These are phyloP conservation scores for Botrytis squamosa DNA, from an alignment of 2,329 filamentous ascomycete genomes.

Conservation along the genomic window DNA sequence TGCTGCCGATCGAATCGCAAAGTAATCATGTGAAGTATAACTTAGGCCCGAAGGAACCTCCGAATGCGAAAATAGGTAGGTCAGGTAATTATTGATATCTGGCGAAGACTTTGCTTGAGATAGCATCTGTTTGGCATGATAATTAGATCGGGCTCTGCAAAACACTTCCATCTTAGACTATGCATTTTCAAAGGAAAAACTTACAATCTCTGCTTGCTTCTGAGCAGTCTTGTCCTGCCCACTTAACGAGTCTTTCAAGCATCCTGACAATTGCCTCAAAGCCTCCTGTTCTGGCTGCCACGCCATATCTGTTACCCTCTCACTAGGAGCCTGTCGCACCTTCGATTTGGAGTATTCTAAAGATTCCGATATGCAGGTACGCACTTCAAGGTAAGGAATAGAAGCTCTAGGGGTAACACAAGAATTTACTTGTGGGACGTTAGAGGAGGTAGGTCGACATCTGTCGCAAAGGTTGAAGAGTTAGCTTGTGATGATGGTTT, in stretches of 20 bases:
- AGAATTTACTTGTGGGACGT: conserved; percentile 38
- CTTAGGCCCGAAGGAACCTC: conserved; percentile 60
- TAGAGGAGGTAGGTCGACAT: conserved; percentile 34
- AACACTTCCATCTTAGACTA: neutral
- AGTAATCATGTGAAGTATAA: conserved; percentile 61
- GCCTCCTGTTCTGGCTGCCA: conserved; percentile 91
- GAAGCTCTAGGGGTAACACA: conserved; percentile 35
- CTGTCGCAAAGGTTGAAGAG: conserved; percentile 25
- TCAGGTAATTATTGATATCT: conserved; percentile 96
- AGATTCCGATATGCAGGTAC: conserved; percentile 37
- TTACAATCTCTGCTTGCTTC: conserved; percentile 85
- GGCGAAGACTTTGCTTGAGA: conserved; percentile 82
- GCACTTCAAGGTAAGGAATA: conserved; percentile 27
- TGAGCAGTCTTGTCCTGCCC: conserved; percentile 75
- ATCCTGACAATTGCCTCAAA: conserved; percentile 83
- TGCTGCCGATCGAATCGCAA: conserved; percentile 79
- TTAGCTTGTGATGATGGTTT: conserved; percentile 24
- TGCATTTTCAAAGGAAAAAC: conserved; percentile 39
- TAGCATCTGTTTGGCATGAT: conserved; percentile 69
- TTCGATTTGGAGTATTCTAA: conserved; percentile 26
- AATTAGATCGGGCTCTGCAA: conserved; percentile 14
- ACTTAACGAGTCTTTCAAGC: conserved; percentile 88
- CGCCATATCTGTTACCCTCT: conserved; percentile 58
- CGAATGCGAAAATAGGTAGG: conserved; percentile 78
- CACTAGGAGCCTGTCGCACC: conserved; percentile 28